These are phyloP conservation scores for Epichloe sylvatica DNA, from an alignment of 2,329 filamentous ascomycete genomes.

Conservation along the genomic window DNA sequence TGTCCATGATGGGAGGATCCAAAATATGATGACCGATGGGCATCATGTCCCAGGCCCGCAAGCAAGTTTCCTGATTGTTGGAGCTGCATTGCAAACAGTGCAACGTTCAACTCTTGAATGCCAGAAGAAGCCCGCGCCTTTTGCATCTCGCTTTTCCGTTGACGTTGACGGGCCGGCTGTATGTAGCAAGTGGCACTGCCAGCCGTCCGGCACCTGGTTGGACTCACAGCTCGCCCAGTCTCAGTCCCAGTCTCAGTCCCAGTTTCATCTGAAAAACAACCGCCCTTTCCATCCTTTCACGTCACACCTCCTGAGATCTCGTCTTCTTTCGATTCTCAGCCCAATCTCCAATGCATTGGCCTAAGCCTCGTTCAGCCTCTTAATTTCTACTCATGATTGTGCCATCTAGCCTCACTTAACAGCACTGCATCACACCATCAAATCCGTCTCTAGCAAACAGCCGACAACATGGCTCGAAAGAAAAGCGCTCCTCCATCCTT, in stretches of 20 bases:
- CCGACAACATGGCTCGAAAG: neutral
- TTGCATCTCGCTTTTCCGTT: neutral
- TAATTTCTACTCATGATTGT: neutral
- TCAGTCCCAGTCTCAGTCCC: no score
- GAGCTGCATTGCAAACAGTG: no score
- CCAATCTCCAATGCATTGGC: no score
- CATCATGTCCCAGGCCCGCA: no score
- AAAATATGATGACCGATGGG: slow-evolving; percentile 8
- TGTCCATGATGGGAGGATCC: slow-evolving; percentile 9
- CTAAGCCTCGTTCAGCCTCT: neutral
- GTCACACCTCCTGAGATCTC: neutral
- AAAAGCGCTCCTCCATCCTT: neutral
- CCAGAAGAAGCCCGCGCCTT: neutral
- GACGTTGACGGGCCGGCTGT: neutral
- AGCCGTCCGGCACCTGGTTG: neutral
- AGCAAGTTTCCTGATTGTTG: no score
- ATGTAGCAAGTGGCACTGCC: neutral
- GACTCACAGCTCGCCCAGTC: neutral
- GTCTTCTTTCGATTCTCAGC: neutral
- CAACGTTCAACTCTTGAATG: neutral
- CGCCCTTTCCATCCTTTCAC: neutral
- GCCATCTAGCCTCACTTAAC: neutral
- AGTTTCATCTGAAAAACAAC: no score
- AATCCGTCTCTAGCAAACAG: neutral
- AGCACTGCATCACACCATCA: neutral